phyloP scores from a whole-genome alignment of 139 green algal species.

The Klebsormidium nitens region DNA sequence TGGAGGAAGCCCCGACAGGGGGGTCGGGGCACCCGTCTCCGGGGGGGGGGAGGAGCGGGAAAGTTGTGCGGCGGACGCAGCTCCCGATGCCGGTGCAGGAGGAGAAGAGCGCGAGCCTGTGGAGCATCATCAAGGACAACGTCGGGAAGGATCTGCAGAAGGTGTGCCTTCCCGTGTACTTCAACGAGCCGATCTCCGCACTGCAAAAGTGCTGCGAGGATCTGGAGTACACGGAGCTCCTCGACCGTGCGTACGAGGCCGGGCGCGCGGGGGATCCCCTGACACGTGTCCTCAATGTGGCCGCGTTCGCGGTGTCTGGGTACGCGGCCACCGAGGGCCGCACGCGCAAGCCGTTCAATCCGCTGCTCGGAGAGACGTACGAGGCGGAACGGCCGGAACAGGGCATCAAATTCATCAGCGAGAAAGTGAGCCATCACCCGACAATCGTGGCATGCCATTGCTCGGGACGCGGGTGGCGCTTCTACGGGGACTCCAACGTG shows the following conservation, averaged over 20 bases:
- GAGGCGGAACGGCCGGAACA: conserved; percentile 60
- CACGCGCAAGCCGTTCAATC: conserved; percentile 55
- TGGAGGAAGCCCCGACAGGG: conserved; percentile 7
- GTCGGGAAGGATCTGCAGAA: conserved; percentile 45
- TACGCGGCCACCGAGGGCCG: conserved; percentile 43
- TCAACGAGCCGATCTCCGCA: conserved; percentile 85
- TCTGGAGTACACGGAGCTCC: conserved; percentile 73
- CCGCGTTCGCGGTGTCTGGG: conserved; percentile 69
- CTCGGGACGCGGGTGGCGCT: conserved; percentile 60
- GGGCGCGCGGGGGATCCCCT: conserved; percentile 14
- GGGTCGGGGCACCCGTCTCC: background rate
- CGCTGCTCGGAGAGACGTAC: conserved; percentile 71
- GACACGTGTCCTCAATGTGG: conserved; percentile 58
- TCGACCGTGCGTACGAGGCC: conserved; percentile 49
- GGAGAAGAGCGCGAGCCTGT: conserved; percentile 74
- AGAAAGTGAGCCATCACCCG: conserved; percentile 64
- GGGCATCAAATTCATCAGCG: conserved; percentile 38
- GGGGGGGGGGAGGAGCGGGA: conserved; percentile 12
- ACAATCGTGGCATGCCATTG: conserved; percentile 63
- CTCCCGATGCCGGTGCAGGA: conserved; percentile 50
- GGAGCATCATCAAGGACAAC: conserved; percentile 77
- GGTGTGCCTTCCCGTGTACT: conserved; percentile 88
- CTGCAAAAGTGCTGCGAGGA: conserved; percentile 78
- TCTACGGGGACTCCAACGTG: conserved; percentile 72
- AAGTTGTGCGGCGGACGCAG: background rate